Conservation (phyloP, 495 filamentous ascomycete genomes). For the Margaritispora aquatica region DNA sequence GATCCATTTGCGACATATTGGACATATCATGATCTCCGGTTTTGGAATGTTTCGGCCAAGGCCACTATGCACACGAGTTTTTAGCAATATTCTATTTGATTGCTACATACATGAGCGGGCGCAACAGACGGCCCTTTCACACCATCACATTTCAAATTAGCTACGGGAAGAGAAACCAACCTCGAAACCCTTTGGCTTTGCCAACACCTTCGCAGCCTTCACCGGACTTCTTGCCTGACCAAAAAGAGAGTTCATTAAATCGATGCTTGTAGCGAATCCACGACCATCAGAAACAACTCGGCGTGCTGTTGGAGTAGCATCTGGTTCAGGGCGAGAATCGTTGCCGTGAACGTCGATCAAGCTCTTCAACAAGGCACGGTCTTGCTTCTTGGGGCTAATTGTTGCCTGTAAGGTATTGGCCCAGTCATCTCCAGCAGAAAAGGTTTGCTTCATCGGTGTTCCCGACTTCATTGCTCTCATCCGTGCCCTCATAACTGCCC, state of each 20-base stretch:
- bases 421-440: slow-evolving; percentile 65
- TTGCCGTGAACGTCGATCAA: slow-evolving; percentile 33
- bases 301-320: slow-evolving; percentile 13
- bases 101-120: slow-evolving; percentile 45
- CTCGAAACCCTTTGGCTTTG: slow-evolving; percentile 60
- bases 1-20: slow-evolving; percentile 48
- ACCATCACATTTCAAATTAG: slow-evolving; percentile 19
- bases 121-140: slow-evolving; percentile 23
- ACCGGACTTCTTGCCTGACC: slow-evolving; percentile 47
- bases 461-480: slow-evolving; percentile 50
- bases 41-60: slow-evolving; percentile 73
- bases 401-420: slow-evolving; percentile 86
- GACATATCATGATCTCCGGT: slow-evolving; percentile 44
- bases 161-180: slow-evolving; percentile 54
- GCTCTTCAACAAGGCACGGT: slow-evolving; percentile 52
- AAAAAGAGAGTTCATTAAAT: slow-evolving; percentile 89
- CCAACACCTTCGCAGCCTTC: slow-evolving; percentile 36
- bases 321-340: slow-evolving; percentile 19
- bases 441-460: slow-evolving; percentile 55
- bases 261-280: slow-evolving; percentile 72
- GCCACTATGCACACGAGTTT: slow-evolving; percentile 61
- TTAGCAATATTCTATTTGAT: slow-evolving; percentile 33
- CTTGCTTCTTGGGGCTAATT: slow-evolving; percentile 81
- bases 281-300: slow-evolving; percentile 40
- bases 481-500: slow-evolving; percentile 46